Base-by-base conservation (phyloP, 2,329 filamentous ascomycete genomes). In the Cytospora leucostoma region DNA sequence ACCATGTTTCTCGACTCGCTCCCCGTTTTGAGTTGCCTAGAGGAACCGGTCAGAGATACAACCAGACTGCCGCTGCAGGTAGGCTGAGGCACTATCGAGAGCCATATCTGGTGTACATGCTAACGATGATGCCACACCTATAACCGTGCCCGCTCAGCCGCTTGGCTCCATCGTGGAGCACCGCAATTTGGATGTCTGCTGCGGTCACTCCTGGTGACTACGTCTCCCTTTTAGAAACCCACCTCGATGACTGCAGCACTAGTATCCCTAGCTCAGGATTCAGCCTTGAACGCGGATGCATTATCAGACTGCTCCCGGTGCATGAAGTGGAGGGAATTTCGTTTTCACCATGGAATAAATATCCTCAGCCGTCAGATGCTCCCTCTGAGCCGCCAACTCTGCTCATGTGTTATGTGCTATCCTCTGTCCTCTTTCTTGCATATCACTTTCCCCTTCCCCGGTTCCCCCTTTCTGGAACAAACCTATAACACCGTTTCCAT, bases 121-220 rank as follows among this genome's bases (percentile, higher is more conserved):
- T 27, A 49, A 53, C 27, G 27, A 4, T 59, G 57, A 59, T 37
- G 38, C 50, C 38, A 60, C 50, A 32, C n/a, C 51, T 60, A 55
- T 27, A 55, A 27, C 37, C 37, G 21, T 53, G 37, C n/a, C 58
- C 32, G 50, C 47, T 55, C 58, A 55, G 51, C 58, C 51, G 51
- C 58, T n/a, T 35, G 27, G 38, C 37, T 55, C 38, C 40, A 33
- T 54, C 4, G 12, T 34, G 38, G 17, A 44, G n/a, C 32, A 27
- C 38, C 38, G 11, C 35, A 37, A 49, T 32, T 8, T 55, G 38
- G 51, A 21, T 60, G 51, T 51, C 58, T 47, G 38, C 58, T 60
- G 58, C n/a, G 51, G 53, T 38, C 47, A 15, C 38, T 60, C 27
- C n/a, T 35, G 33, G 32, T 8, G 15, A 47, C 38, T 11, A 38